phyloP scores from a whole-genome alignment of 2,329 filamentous ascomycete genomes.

The Cercospora citrullina region DNA sequence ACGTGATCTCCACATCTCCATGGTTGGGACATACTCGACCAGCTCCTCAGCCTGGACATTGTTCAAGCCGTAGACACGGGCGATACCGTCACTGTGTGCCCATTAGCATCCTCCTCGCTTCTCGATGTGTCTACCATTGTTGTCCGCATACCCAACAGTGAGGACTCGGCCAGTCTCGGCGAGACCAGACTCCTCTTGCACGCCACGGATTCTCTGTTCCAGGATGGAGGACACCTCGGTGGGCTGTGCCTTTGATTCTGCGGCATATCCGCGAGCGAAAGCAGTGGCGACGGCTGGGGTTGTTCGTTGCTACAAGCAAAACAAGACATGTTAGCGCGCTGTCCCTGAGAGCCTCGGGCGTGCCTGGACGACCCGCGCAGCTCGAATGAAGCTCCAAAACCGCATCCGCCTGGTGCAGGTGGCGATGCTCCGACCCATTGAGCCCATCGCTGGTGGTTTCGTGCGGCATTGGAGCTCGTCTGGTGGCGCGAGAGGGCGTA shows the following conservation, averaged over 20 bases:
- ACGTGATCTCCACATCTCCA: slow-evolving; percentile 13
- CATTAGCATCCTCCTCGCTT: slow-evolving; percentile 18
- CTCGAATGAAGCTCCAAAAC: slow-evolving; percentile 40
- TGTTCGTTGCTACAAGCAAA: slow-evolving; percentile 71
- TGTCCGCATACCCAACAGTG: slow-evolving; percentile 85
- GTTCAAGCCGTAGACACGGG: slow-evolving; percentile 99
- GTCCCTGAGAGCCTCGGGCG: slow-evolving; percentile 35
- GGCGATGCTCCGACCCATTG: slow-evolving; percentile 47
- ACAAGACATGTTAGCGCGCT: slow-evolving; percentile 53
- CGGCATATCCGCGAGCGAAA: slow-evolving; percentile 77
- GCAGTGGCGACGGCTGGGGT: slow-evolving; percentile 75
- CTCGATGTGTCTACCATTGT: neutral
- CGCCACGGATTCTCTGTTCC: slow-evolving; percentile 97
- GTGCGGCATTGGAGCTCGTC: slow-evolving; percentile 45
- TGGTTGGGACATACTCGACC: slow-evolving; percentile 71
- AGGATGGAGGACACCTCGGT: slow-evolving; percentile 99
- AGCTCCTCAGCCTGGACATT: slow-evolving; percentile 99
- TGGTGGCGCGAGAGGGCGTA: slow-evolving; percentile 50
- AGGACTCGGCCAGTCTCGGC: slow-evolving; percentile 99
- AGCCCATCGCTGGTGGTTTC: slow-evolving; percentile 23
- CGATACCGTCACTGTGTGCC: slow-evolving; percentile 90
- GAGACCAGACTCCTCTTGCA: slow-evolving; percentile 93
- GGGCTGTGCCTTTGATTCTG: slow-evolving; percentile 90
- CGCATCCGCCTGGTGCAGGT: slow-evolving; percentile 39
- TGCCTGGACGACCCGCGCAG: slow-evolving; percentile 38